Base-by-base conservation (phyloP, 2,329 filamentous ascomycete genomes). In the Ascomycota sp. region DNA sequence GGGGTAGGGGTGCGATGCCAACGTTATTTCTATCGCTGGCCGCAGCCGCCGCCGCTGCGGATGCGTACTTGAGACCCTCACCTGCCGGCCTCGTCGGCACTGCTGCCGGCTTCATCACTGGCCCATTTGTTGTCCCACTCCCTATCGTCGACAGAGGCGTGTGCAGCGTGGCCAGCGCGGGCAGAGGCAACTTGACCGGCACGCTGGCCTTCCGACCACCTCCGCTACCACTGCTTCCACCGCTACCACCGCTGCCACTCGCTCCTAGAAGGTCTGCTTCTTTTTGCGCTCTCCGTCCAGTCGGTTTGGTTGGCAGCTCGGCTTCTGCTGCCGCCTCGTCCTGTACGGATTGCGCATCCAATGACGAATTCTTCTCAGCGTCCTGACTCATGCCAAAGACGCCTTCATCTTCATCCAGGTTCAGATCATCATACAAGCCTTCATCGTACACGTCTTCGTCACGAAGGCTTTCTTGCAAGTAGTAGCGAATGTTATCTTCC, bases 41-140 rank as follows among this genome's bases (percentile, higher is more conserved):
- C 1, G 89, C 86, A 0, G 86, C 89, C 0, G 89, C 89, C 0
- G 89, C 89, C 0, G 89, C 89, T 0, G 89, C 89, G 23, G 89
- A 95, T 27, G 89, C 89, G 49, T 98, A 98, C 55, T 95, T 95
- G 40, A 98, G 62, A 2, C 79, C 81, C 50, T 95, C 86, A 28
- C 83, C 83, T 4, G 82, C 78, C 6, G 80, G 74, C 49, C 86
- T 71, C 34, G 79, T 73, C 1, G 89, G 89, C 42, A 85, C 56
- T 12, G 82, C 75, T 12, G 89, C 89, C 9, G 89, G 86, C 59
- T 95, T 98, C 86, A 95, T 95, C 31, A 64, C 58, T 31, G 62
- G 63, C 31, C 61, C 63, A 33, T 65, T 56, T 30, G 63, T 40
- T 24, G 38, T 49, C 46, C 66, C 66, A 47, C 66, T 78, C 40